Evolutionary conservation across 1,284 basidiomycete species (phyloP), one percentile per base, ranked within the genome.

Genomic region (Mycena sp.): DNA sequence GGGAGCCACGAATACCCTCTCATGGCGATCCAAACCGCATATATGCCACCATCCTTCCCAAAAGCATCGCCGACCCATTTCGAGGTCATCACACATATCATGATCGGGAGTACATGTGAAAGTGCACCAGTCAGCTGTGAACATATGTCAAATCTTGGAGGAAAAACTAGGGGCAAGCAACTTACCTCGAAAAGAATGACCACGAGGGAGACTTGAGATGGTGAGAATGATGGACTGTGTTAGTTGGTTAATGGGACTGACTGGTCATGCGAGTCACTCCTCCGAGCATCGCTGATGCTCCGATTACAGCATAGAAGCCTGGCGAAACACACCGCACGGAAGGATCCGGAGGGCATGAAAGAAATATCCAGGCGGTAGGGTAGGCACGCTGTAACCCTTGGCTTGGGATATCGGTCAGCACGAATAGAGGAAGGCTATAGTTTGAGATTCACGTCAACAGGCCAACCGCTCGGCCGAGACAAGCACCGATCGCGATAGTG

Each of bases 211-310:
- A 91, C 89, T 90, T 65, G 19, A 29, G 55, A 43, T 43, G 32
- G 28, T 64, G 21, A 49, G 48, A 14, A n/a, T 29, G 14, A 43
- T 55, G 26, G 25, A 30, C 11, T 14, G 1, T 3, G 14, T 6
- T 38, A 21, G 7, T 17, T 54, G 28, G 21, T 21, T 43, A 28
- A 60, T 29, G 55, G 21, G 1, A 72, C 86, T 71, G 68, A 91
- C 90, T 85, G 28, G 87, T 94, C 88, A 93, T 94, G 61, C 90
- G 79, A 5, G 92, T 95, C 3, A 94, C 91, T 4, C 93, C 93
- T 9, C 88, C 91, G 0, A 94, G 78, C 83, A 93, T 90, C 1
- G 91, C 90, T 29, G 92, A 88, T 19, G 92, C 92, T 1, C 93
- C 93, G 37, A 94, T 88, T 23, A 94, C 90, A 16, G 92, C 90